Base-by-base conservation (phyloP, 345 rosid genomes). In the Aquilaria malaccensis region DNA sequence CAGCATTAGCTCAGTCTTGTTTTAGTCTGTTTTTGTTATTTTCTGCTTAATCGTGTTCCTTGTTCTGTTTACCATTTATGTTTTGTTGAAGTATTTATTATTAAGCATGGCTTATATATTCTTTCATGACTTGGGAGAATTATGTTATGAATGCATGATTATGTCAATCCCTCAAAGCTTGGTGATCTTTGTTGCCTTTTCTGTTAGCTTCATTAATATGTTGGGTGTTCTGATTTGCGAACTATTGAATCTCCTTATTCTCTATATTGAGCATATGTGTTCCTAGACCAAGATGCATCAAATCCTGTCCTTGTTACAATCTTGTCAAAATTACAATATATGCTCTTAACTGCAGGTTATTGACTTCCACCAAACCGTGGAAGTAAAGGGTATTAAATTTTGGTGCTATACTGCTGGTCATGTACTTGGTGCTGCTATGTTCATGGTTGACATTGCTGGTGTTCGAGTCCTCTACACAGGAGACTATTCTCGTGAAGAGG, bases 341-440 rank as follows among this genome's bases (percentile, higher is more conserved):
- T 67, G 50, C 22, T 4, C 43, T 61, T 37, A 13, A 64, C 52
- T 15, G 62, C 67, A 86, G 93, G 93, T 86, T 67, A 82, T 93
- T 76, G 96, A 93, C 71, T 93, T 89, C 72, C 97, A 89, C 72
- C 97, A 93, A 79, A 89, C 96, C 0, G 80, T 85, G 68, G 98
- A 93, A 67, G 90, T 89, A 50, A 87, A 89, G 33, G 94, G 97
- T 59, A 89, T 93, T 65, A 81, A 84, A 73, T 89, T 93, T 72
- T 93, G 97, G 98, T 93, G 98, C 69, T 93, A 93, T 68, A 85
- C 98, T 29, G 98, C 98, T 65, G 98, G 98, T 57, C 97, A 93
- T 68, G 97, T 93, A 53, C 95, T 93, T 61, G 98, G 98, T 62
- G 98, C 98, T 73, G 96, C 97, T 51, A 93, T 89, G 98, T 93